These are phyloP conservation scores for Nicotiana tomentosiformis DNA, from an alignment of 257 asterid genomes.

Conservation along the genomic window DNA sequence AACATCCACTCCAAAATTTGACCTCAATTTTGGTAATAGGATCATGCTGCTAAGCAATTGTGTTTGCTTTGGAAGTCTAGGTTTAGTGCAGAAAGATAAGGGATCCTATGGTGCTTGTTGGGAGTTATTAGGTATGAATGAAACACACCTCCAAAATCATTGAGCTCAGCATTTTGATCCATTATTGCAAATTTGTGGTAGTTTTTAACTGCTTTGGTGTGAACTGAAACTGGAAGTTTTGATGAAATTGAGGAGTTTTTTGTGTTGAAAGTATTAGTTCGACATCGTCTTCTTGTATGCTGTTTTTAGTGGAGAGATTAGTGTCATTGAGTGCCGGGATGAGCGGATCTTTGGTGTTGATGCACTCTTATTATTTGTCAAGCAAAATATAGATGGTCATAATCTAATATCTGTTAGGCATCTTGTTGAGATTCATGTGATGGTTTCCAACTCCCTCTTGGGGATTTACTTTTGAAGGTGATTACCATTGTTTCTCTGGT, in stretches of 20 bases:
- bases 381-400: background rate
- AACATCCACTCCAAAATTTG: background rate
- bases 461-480: background rate
- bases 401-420: background rate
- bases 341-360: background rate
- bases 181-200: background rate
- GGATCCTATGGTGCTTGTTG: background rate
- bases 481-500: background rate
- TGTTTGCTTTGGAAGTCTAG: background rate
- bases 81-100: conserved; percentile 3
- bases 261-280: background rate
- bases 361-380: background rate
- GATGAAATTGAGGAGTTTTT: background rate
- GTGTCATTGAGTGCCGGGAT: background rate
- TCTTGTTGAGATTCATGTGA: background rate
- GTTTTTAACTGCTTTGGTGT: background rate
- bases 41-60: background rate
- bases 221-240: background rate
- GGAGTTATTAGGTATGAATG: background rate
- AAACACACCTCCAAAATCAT: background rate
- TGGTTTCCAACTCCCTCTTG: background rate
- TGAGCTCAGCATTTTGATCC: background rate
- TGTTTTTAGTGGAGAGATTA: background rate
- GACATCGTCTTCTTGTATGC: background rate
- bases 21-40: background rate